These are phyloP conservation scores for Salicornia ramosissima DNA, from an alignment of 148 eudicot genomes.

Conservation along the genomic window DNA sequence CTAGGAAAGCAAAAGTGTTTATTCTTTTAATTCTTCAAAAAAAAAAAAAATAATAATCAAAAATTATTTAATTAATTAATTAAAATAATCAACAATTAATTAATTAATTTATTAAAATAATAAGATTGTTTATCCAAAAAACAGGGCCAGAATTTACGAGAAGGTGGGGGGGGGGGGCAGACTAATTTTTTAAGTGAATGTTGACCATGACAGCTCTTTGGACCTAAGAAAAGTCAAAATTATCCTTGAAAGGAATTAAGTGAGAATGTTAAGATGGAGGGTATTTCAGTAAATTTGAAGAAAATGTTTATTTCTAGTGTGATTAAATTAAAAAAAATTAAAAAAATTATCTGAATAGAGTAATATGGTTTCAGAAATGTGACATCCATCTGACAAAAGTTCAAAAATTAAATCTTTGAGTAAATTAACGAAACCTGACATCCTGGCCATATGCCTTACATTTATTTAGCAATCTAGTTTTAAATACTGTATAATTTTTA, in stretches of 20 bases:
- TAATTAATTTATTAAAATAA: no score
- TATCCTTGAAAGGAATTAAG: background rate
- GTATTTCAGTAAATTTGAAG: no score
- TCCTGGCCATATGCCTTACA: slow-evolving; percentile 14
- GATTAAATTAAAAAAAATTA: no score
- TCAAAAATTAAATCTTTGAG: background rate
- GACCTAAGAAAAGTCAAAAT: slow-evolving; percentile 3
- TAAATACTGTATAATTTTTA: no score
- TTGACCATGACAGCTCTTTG: slow-evolving; percentile 19
- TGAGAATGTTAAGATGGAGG: no score
- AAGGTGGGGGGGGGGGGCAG: background rate
- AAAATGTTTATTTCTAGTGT: no score
- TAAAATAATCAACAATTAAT: background rate
- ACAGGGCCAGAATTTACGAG: slow-evolving; percentile 19
- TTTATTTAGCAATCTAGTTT: no score
- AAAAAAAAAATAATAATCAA: no score
- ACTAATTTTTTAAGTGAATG: background rate
- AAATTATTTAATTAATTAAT: background rate
- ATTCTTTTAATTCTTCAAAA: no score
- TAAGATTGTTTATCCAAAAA: background rate
- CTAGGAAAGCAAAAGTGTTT: no score
- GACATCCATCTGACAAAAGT: slow-evolving; percentile 21
- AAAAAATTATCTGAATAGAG: no score
- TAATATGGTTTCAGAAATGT: background rate
- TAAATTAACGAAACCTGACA: slow-evolving; percentile 14